phyloP scores from a whole-genome alignment of 345 rosid species.

The Syzygium aqueum region DNA sequence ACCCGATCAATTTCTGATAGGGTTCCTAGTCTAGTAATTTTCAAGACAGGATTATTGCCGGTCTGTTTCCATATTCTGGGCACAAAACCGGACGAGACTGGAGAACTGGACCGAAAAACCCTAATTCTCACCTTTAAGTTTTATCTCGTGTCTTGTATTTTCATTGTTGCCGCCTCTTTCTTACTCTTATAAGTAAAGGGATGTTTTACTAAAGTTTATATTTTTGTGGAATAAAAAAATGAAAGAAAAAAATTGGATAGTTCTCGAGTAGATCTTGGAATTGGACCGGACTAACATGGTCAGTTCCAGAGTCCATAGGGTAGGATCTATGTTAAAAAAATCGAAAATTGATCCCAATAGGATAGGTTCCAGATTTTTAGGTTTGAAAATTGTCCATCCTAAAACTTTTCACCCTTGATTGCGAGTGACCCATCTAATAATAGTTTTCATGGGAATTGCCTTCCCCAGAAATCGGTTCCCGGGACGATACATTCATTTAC shows the following conservation, averaged over 20 bases:
- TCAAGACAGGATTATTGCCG: accelerated
- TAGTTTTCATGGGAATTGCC: accelerated
- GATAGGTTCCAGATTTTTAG: neutral
- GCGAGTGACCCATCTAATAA: accelerated
- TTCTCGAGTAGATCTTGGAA: accelerated
- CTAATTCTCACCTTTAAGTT: neutral
- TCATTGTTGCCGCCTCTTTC: accelerated
- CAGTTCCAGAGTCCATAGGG: accelerated
- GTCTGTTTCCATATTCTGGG: accelerated
- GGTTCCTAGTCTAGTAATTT: neutral
- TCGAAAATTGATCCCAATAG: neutral
- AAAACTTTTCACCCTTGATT: accelerated
- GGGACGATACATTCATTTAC: neutral
- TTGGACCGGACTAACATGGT: accelerated
- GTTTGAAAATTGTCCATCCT: neutral
- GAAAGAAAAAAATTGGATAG: accelerated
- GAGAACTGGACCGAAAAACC: accelerated
- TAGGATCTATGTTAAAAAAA: neutral
- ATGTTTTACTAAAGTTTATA: neutral
- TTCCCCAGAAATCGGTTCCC: accelerated
- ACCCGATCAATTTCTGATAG: neutral
- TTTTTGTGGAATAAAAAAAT: neutral
- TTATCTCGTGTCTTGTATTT: neutral
- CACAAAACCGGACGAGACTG: too few relatives aligned
- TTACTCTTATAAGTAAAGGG: too few relatives aligned